Conservation (phyloP, 768 basidiomycete species). For the Candolleomyces aberdarensis region DNA sequence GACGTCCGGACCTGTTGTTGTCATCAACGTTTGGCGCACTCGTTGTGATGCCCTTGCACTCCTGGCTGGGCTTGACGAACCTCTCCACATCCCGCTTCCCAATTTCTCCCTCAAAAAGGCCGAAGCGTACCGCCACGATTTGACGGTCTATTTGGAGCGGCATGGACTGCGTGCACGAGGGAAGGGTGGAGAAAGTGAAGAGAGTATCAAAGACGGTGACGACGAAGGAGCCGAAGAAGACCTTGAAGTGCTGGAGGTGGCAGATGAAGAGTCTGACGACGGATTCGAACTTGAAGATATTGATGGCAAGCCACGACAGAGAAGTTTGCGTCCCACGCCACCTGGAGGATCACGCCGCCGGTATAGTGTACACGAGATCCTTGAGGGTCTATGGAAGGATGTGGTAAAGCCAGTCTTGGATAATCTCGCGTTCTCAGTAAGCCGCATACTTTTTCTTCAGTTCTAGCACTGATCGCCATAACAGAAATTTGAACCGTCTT, state of each 20-base stretch:
- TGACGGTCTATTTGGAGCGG: neutral
- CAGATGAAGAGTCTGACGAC: neutral
- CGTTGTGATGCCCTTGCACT: slow-evolving; percentile 39
- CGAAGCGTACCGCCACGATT: no score
- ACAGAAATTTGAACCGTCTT: neutral
- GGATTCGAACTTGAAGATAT: neutral
- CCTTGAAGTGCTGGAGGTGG: neutral
- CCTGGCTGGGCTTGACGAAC: slow-evolving; percentile 1
- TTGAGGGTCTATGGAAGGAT: neutral
- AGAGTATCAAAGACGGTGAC: no score
- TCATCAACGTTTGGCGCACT: slow-evolving; percentile 28
- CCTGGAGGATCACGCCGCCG: no score
- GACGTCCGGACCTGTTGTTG: slow-evolving; percentile 26
- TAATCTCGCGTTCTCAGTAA: neutral
- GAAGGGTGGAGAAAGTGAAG: neutral
- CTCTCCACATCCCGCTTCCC: slow-evolving; percentile 4
- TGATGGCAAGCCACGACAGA: no score
- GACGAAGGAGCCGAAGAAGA: neutral
- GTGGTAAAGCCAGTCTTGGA: slow-evolving; percentile 2
- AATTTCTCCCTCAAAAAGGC: neutral
- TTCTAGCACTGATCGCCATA: neutral
- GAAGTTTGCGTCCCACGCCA: no score
- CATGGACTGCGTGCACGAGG: neutral
- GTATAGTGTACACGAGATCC: neutral
- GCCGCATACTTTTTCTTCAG: neutral